A percentile compares a stretch with the other conserved stretches of the same genome.
These are phyloP conservation scores for Lactarius indigo DNA, from an alignment of 768 basidiomycete species.

Conservation along the genomic window DNA sequence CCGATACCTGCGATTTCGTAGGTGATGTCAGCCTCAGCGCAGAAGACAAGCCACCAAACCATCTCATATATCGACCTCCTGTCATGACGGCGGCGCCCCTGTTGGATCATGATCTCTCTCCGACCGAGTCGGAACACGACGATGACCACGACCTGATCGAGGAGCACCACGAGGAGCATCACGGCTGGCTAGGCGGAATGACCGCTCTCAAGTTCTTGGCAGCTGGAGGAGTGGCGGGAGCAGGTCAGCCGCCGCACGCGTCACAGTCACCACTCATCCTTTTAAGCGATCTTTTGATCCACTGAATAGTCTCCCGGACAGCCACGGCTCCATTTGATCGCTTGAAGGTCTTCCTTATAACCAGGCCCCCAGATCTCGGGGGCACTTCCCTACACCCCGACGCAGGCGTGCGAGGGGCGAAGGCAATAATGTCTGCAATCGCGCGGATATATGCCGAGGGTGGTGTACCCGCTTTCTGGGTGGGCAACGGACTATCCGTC, in stretches of 20 bases:
- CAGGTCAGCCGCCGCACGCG: slow-evolving; percentile 54
- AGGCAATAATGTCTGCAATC: slow-evolving; percentile 68
- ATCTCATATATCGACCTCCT: slow-evolving; percentile 20
- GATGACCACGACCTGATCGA: slow-evolving; percentile 33
- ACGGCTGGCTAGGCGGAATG: slow-evolving; percentile 58
- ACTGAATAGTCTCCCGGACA: slow-evolving; percentile 78
- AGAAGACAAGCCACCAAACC: slow-evolving; percentile 58
- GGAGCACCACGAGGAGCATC: slow-evolving; percentile 48
- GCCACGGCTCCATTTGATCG: slow-evolving; percentile 98
- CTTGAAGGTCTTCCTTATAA: slow-evolving; percentile 94
- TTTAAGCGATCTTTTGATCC: slow-evolving; percentile 7
- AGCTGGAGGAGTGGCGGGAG: slow-evolving; percentile 93
- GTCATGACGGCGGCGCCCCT: not conserved
- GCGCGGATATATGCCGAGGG: slow-evolving; percentile 85
- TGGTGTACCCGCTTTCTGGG: slow-evolving; percentile 91
- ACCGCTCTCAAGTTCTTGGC: slow-evolving; percentile 85
- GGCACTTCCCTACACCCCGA: slow-evolving; percentile 45
- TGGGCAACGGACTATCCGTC: slow-evolving; percentile 93
- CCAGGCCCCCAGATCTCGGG: slow-evolving; percentile 71
- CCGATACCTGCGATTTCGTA: slow-evolving; percentile 30
- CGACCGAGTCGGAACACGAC: slow-evolving; percentile 36
- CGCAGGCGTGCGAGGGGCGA: slow-evolving; percentile 50
- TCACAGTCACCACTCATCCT: not conserved
- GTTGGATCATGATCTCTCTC: not conserved
- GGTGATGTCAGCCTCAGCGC: slow-evolving; percentile 77